Evolutionary conservation across 2,329 filamentous ascomycete genomes (phyloP).

Genomic region (Penicillium polonicum): DNA sequence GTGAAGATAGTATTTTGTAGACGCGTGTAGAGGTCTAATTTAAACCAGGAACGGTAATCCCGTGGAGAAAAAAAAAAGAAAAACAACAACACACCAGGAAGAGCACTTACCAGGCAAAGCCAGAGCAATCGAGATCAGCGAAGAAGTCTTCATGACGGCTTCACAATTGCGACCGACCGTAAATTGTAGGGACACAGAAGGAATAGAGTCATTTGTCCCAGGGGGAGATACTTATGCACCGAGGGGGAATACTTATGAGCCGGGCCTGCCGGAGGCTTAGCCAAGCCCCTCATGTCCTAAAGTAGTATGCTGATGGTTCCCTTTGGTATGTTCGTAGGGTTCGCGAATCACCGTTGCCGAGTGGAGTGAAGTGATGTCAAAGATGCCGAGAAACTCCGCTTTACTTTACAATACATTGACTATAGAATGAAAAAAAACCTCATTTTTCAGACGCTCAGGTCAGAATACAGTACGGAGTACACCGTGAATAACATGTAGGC

Average conservation of each 20-base stretch:
- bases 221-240: constrained; percentile 21
- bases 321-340: neutral
- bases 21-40: neutral
- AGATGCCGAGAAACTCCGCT: neutral
- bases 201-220: neutral
- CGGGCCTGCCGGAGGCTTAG: constrained; percentile 22
- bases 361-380: constrained; percentile 22
- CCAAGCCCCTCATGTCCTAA: constrained; percentile 8
- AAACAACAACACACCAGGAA: too few species aligned
- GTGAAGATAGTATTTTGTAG: neutral
- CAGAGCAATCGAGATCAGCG: constrained; percentile 18
- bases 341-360: neutral
- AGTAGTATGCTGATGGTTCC: neutral
- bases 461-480: neutral
- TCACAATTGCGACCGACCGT: neutral
- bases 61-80: neutral
- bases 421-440: neutral
- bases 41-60: neutral
- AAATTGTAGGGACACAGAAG: neutral
- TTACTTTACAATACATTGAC: neutral
- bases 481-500: too few species aligned
- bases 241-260: constrained; percentile 20
- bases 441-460: neutral
- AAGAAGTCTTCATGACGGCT: constrained; percentile 18
- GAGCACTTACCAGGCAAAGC: constrained; percentile 19